Conservation (phyloP, 805 yeast species). For the Metschnikowia vanudenii region DNA sequence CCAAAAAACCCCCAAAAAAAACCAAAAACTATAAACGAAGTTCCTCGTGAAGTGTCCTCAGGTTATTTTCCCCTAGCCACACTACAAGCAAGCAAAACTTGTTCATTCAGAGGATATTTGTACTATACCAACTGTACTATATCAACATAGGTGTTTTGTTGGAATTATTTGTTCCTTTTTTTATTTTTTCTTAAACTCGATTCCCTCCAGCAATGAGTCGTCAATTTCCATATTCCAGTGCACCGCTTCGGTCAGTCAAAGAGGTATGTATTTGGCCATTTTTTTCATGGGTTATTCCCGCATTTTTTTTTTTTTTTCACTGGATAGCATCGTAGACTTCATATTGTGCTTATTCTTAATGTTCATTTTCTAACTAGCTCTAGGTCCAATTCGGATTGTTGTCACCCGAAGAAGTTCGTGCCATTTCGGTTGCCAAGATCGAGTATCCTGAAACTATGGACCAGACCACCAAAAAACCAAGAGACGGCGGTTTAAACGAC, state of each 20-base stretch:
- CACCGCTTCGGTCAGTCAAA: conserved; percentile 94
- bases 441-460: conserved; percentile 99
- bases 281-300: neutral
- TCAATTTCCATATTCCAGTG: conserved; percentile 89
- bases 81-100: neutral
- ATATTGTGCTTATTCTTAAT: too few relatives aligned
- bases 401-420: conserved; percentile 94
- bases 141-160: neutral
- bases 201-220: conserved; percentile 37
- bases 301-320: neutral
- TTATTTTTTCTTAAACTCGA: neutral
- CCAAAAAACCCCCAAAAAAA: conserved; percentile 4
- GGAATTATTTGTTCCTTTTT: neutral
- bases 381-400: conserved; percentile 94
- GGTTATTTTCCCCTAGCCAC: neutral
- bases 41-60: neutral
- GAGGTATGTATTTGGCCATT: conserved; percentile 58
- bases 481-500: conserved; percentile 96
- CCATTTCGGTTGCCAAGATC: conserved; percentile 95
- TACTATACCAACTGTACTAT: conserved; percentile 2
- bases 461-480: conserved; percentile 89
- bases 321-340: neutral
- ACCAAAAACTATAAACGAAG: neutral
- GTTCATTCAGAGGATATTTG: neutral
- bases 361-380: conserved; percentile 18